These are phyloP conservation scores for Panicum hallii DNA, from an alignment of 202 grass and related monocot species.

Conservation along the genomic window DNA sequence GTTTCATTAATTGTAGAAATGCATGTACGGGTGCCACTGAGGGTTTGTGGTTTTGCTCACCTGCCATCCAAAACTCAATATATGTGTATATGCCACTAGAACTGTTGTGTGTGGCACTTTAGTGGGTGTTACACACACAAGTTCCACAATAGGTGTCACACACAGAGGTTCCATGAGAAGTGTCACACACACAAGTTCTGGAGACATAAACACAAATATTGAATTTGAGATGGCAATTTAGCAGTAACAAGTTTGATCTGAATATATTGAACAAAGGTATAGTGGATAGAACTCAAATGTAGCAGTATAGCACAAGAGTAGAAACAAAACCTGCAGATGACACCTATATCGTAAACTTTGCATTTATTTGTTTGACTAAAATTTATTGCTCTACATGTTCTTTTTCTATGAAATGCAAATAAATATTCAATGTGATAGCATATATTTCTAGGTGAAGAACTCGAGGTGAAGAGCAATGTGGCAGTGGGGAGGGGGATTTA, in stretches of 20 bases:
- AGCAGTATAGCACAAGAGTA: not conserved
- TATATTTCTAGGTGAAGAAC: not conserved
- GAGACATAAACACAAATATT: not conserved
- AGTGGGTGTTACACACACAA: not conserved
- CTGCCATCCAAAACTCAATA: not conserved
- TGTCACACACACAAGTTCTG: not conserved
- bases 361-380: no score
- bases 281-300: not conserved
- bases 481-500: conserved; percentile 7
- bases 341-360: no score
- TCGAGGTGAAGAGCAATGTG: not conserved
- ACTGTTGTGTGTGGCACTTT: not conserved
- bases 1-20: conserved; percentile 8
- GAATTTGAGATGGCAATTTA: not conserved
- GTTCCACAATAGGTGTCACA: no score
- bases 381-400: no score
- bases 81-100: not conserved
- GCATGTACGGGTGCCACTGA: not conserved
- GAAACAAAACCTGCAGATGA: conserved; percentile 65
- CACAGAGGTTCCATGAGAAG: not conserved
- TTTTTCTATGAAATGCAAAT: no score
- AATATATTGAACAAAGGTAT: not conserved
- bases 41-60: not conserved
- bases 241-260: not conserved
- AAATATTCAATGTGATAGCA: no score